Base-by-base conservation (phyloP, 2,329 filamentous ascomycete genomes). In the Alternaria sp. region DNA sequence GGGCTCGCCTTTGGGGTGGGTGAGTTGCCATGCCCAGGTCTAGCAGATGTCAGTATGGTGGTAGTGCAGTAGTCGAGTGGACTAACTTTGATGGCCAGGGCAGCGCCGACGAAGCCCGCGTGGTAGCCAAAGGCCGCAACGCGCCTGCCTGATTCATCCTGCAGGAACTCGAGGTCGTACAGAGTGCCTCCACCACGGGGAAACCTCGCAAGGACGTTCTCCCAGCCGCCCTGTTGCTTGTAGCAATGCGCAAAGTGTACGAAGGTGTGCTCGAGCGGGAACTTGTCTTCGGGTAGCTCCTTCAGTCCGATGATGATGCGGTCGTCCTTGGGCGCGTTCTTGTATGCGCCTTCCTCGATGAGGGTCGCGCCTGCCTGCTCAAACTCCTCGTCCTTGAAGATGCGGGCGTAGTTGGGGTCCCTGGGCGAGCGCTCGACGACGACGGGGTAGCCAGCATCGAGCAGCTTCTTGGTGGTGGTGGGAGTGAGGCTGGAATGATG, bases 91-190 rank as follows among this genome's bases (percentile, higher is more conserved):
- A 80, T 75, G 43, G 79, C 79, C 11, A 85, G 78, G 17, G 83
- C 83, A 23, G 82, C 81, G n/a, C 84, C 85, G 15, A 75, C 79
- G 50, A 81, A 81, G n/a, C 80, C 79, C 19, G 80, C 80, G 67
- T 81, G 80, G 74, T 85, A 85, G 61, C 90, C 87, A 72, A 93
- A 93, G 1, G 89, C 89, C 9, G 90, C 90, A 1, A 94, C 89
- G 65, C 92, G 84, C 50, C 91, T 85, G 40, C 91, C 91, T 28
- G 83, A 85, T 67, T 90, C 87, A 70, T 96, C 91, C 43, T 88
- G 87, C 40, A 97, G 85, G 79, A 97, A 97, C 78, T 97, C 94
- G 40, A 97, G 86, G 74, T 97, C 94, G 62, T 93, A 88, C 13
- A 97, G 87, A 0, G 88, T 90, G 70, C 93, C 92, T 58, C 89